These are phyloP conservation scores for Arthrobotrys sphaeroides DNA, from an alignment of 2,329 filamentous ascomycete species.

Conservation along the genomic window DNA sequence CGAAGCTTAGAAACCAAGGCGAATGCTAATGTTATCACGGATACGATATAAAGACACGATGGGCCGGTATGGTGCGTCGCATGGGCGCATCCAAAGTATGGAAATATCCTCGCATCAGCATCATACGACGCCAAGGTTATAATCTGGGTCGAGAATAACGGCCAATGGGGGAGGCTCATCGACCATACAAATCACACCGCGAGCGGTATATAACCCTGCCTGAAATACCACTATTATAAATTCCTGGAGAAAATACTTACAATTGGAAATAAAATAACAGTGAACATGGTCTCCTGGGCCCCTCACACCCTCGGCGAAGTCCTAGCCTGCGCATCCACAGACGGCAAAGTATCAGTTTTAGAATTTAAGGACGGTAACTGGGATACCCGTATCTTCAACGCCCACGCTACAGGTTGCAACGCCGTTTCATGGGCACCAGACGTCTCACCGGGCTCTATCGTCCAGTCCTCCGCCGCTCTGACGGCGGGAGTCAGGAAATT, in stretches of 20 bases:
- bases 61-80: constrained; percentile 97
- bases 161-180: constrained; percentile 56
- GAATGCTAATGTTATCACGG: neutral
- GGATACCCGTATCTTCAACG: constrained; percentile 87
- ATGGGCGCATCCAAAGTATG: constrained; percentile 98
- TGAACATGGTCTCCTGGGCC: constrained; percentile 98
- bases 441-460: constrained; percentile 81
- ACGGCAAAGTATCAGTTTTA: constrained; percentile 90
- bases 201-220: constrained; percentile 56
- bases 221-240: too few relatives aligned
- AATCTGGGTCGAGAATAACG: constrained; percentile 89
- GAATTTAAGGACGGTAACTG: constrained; percentile 97
- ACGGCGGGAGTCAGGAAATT: constrained; percentile 70
- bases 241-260: too few relatives aligned
- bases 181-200: constrained; percentile 58
- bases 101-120: constrained; percentile 94
- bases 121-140: constrained; percentile 98
- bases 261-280: constrained; percentile 61
- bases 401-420: constrained; percentile 94
- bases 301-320: constrained; percentile 95
- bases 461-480: constrained; percentile 67
- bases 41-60: constrained; percentile 75
- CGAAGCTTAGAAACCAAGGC: neutral
- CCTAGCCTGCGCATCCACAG: constrained; percentile 90
- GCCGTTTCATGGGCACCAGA: constrained; percentile 94